A percentile compares a stretch with the other conserved stretches of the same genome.
Conservation (phyloP, 805 yeast genomes). For the Saturnispora halmiae region DNA sequence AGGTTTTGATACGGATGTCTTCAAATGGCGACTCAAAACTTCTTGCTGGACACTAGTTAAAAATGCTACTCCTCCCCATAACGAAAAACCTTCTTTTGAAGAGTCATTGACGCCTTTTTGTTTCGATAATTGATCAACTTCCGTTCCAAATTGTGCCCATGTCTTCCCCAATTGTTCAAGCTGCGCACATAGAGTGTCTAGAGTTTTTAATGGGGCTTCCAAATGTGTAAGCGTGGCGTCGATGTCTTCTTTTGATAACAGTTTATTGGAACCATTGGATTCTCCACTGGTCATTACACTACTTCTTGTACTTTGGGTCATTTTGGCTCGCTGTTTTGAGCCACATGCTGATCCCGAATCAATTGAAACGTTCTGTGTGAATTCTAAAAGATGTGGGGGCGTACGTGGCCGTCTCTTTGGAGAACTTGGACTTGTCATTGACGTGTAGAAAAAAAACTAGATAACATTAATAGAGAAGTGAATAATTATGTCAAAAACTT, state of each 20-base stretch:
- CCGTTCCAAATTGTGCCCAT: slow-evolving; percentile 61
- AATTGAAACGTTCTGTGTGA: slow-evolving; percentile 3
- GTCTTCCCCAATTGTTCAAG: slow-evolving; percentile 43
- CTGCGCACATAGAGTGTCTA: slow-evolving; percentile 39
- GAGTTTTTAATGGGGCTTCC: slow-evolving; percentile 37
- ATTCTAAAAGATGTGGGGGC: slow-evolving; percentile 6
- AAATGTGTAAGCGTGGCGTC: slow-evolving; percentile 40
- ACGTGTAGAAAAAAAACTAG: not conserved
- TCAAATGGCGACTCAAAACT: slow-evolving; percentile 50
- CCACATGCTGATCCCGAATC: not conserved
- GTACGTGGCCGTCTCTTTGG: slow-evolving; percentile 7
- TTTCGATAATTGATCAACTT: slow-evolving; percentile 56
- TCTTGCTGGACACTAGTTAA: slow-evolving; percentile 71
- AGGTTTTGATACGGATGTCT: slow-evolving; percentile 48
- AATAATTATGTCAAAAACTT: too few species aligned
- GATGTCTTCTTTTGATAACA: slow-evolving; percentile 39
- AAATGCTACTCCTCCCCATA: slow-evolving; percentile 71
- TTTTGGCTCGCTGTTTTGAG: slow-evolving; percentile 3
- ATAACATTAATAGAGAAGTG: not conserved
- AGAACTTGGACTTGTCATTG: not conserved
- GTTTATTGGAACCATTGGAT: slow-evolving; percentile 50
- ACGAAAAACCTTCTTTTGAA: slow-evolving; percentile 53
- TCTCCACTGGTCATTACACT: slow-evolving; percentile 45
- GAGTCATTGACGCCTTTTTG: slow-evolving; percentile 49
- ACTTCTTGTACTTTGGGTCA: slow-evolving; percentile 36